Evolutionary conservation across 2,329 filamentous ascomycete species (phyloP), one percentile per base, ranked within the genome.

Genomic region (Epichloe typhina): DNA sequence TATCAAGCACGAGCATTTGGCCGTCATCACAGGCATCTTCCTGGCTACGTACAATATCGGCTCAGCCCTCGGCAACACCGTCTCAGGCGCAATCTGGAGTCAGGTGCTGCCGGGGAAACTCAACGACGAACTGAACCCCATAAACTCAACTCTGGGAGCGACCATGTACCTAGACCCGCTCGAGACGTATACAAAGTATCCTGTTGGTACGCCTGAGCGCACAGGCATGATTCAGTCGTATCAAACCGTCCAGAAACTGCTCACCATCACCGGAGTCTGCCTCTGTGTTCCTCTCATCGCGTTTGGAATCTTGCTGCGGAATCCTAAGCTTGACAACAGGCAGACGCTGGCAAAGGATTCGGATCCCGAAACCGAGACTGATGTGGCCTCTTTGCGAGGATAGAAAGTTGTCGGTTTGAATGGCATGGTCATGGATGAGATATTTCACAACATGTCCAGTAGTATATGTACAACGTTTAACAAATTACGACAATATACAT

Each of bases 81-180:
- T 84, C 50, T 75, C 80, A 1, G 75, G 73, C 0, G 76, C 79
- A 1, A 76, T 84, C 52, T 85, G 80, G 80, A 76, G 75, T 1
- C 70, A 72, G 53, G 69, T 75, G 6, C 75, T 84, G 56, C 74
- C 75, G 0, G 60, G 61, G 23, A 74, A 72, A 36, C 67, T 83
- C 5, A 59, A 59, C 26, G 54, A 63, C 37, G 74, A 78, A 54
- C 68, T 82, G 61, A 61, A 9, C 60, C 64, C 48, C 51, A 53
- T 6, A 61, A 75, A 47, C 63, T 71, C 2, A 57, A 60, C 6
- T 62, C 62, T 26, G 78, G 83, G 43, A 81, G 79, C 55, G 71
- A 73, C 33, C 70, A 72, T 55, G 58, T 84, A 77, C 69, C 77
- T 69, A 52, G 74, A 79, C 1, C 71, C 76, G 0, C 78, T 75